These are phyloP conservation scores for Chiua virens DNA, from an alignment of 768 basidiomycete genomes.

Conservation along the genomic window DNA sequence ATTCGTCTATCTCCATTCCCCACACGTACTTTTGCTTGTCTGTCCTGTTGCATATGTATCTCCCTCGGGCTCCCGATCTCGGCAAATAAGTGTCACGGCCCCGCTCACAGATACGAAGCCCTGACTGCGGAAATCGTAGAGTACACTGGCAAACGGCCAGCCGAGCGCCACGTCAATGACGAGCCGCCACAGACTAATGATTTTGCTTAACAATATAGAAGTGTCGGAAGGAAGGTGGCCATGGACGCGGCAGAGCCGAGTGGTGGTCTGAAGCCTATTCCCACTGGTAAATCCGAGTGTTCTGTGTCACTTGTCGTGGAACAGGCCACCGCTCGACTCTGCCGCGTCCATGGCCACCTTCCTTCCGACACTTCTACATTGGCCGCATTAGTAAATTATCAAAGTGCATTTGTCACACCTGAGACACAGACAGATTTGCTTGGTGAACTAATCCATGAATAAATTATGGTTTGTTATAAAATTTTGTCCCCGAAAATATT, in stretches of 20 bases:
- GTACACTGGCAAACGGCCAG: slow-evolving; percentile 47
- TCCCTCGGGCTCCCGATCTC: slow-evolving; percentile 43
- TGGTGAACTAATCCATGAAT: too few relatives aligned
- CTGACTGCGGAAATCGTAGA: slow-evolving; percentile 48
- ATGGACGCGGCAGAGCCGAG: slow-evolving; percentile 43
- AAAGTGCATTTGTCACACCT: too few relatives aligned
- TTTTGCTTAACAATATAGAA: slow-evolving; percentile 41
- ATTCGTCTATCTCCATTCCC: slow-evolving; percentile 46
- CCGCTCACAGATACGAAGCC: slow-evolving; percentile 33
- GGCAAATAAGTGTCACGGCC: slow-evolving; percentile 41
- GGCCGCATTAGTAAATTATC: too few relatives aligned
- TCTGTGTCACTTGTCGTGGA: too few relatives aligned
- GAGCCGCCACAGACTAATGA: slow-evolving; percentile 57
- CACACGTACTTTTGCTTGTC: slow-evolving; percentile 48
- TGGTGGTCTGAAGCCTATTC: too few relatives aligned
- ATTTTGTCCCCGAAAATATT: too few relatives aligned
- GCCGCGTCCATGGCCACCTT: slow-evolving; percentile 45
- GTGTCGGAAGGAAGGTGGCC: slow-evolving; percentile 43
- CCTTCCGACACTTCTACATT: slow-evolving; percentile 38
- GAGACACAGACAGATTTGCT: too few relatives aligned
- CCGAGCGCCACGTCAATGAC: slow-evolving; percentile 47
- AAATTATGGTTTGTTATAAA: too few relatives aligned
- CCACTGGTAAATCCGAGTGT: too few relatives aligned
- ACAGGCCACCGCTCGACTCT: too few relatives aligned
- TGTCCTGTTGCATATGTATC: slow-evolving; percentile 40